Base-by-base conservation (phyloP, 2,329 filamentous ascomycete species). In the Neophaeococcomyces aloes region DNA sequence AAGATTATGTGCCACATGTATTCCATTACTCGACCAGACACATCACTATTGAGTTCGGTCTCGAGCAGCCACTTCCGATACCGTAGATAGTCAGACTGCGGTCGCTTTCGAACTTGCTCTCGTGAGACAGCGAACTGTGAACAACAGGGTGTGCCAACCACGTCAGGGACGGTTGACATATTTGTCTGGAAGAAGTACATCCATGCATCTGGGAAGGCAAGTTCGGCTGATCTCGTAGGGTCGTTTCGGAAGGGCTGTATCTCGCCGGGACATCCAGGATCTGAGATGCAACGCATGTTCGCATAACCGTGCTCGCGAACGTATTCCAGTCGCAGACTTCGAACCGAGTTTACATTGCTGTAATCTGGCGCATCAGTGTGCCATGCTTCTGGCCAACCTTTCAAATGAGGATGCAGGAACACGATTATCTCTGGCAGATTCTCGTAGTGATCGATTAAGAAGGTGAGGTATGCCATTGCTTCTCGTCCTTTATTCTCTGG, bases 391-490 rank as follows among this genome's bases (percentile, higher is more conserved):
- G 62, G 52, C 48, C 62, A 64, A 4, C 61, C 61, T 25, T 62
- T 61, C 33, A 76, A 71, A 50, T 80, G 72, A 15, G 74, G 68
- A 55, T 81, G 78, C 59, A 77, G 71, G 60, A 82, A 78, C 50
- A 81, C 70, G 25, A 66, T 65, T 48, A 79, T 66, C 42, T 78
- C 74, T 2, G 75, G 69, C 3, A 81, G 66, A 3, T 65, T 54
- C 48, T 79, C 67, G 61, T 81, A 81, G 57, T 74, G 69, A 56
- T 78, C 74, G 53, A 78, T 70, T 53, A 81, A 69, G 59, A 76
- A 79, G 30, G 68, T 73, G 29, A 79, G 65, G 56, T 81, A 80
- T 6, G 76, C 69, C 61, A 76, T 72, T 27, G 74, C 76, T 59
- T 81, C 78, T 53, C 78, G 73, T 27, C 78, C 78, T 57, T 78